Percentiles rank a stretch among this genome's conserved stretches.
Evolutionary conservation across 805 yeast species (phyloP).

Genomic region (Saccharomycopsis sp.): DNA sequence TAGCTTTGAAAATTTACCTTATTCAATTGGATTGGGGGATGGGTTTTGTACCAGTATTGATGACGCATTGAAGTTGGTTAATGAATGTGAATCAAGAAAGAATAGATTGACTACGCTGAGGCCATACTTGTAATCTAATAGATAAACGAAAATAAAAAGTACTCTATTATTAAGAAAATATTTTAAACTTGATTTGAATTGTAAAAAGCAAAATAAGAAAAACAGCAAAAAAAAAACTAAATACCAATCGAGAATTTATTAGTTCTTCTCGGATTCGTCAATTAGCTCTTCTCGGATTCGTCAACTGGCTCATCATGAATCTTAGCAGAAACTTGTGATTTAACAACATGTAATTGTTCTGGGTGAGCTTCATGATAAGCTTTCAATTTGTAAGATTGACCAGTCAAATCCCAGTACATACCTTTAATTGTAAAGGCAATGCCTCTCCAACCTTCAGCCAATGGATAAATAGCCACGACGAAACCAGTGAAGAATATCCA

Average conservation of each 20-base stretch:
- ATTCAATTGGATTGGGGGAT: slow-evolving; percentile 16
- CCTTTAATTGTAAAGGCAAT: slow-evolving; percentile 64
- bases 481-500: slow-evolving; percentile 70
- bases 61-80: slow-evolving; percentile 21
- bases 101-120: slow-evolving; percentile 1
- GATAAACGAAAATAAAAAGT: too few species aligned
- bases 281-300: neutral
- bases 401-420: slow-evolving; percentile 77
- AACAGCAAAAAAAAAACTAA: too few species aligned
- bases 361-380: slow-evolving; percentile 75
- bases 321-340: slow-evolving; percentile 43
- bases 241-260: too few species aligned
- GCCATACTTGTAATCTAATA: slow-evolving; percentile 4
- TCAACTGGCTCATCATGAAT: slow-evolving; percentile 14
- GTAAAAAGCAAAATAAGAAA: too few species aligned
- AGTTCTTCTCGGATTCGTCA: too few species aligned
- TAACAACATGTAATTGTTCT: slow-evolving; percentile 68
- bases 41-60: slow-evolving; percentile 22
- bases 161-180: too few species aligned
- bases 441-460: slow-evolving; percentile 67
- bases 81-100: slow-evolving; percentile 9
- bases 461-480: slow-evolving; percentile 60
- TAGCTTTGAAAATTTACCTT: neutral
- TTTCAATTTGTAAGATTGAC: slow-evolving; percentile 63
- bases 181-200: too few species aligned